Evolutionary conservation across 2,329 filamentous ascomycete species (phyloP).

Genomic region (Fusarium drepaniforme): DNA sequence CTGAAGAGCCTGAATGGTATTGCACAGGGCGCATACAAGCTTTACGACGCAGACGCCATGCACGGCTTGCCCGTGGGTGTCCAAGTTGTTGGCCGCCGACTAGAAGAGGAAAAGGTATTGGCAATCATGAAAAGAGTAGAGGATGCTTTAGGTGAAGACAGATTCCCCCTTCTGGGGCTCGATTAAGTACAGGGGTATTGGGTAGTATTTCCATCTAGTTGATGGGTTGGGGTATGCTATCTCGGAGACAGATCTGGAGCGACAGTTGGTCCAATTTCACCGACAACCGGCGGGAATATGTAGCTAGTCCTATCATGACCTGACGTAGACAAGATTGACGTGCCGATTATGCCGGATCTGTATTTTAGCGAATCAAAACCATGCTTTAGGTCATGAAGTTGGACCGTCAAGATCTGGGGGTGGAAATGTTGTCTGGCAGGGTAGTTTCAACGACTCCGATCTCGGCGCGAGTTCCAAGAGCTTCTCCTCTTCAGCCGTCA

Average conservation of each 20-base stretch:
- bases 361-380: constrained; percentile 20
- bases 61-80: constrained; percentile 88
- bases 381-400: constrained; percentile 22
- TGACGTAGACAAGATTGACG: not conserved
- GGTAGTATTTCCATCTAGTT: not conserved
- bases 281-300: not conserved
- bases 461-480: constrained; percentile 31
- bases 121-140: constrained; percentile 85
- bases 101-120: constrained; percentile 91
- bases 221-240: not conserved
- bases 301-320: not conserved
- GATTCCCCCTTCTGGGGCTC: constrained; percentile 64
- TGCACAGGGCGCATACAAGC: constrained; percentile 84
- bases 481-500: constrained; percentile 30
- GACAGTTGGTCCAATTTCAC: not conserved
- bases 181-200: constrained; percentile 50
- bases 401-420: constrained; percentile 7
- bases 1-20: constrained; percentile 80
- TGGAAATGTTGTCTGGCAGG: constrained; percentile 12
- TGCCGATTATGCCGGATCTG: constrained; percentile 4
- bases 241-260: not conserved
- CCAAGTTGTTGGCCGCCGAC: constrained; percentile 81
- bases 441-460: constrained; percentile 35
- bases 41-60: constrained; percentile 87
- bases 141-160: constrained; percentile 73